Conservation (phyloP, 176 grass and related monocot genomes). For the Echinochloa phyllopogon region DNA sequence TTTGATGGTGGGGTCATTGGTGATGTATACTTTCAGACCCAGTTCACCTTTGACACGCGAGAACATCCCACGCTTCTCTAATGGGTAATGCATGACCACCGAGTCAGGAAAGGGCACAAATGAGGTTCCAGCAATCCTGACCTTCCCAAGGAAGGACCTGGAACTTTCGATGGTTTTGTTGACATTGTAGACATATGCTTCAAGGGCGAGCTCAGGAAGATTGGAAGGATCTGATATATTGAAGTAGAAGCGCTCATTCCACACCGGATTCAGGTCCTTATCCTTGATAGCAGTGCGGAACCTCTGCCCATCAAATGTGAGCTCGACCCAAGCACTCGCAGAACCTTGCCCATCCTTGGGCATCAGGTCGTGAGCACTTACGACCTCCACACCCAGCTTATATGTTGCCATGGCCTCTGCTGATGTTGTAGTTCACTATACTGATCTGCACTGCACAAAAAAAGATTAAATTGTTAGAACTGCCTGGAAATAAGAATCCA, state of each 20-base stretch:
- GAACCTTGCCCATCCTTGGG: constrained; percentile 95
- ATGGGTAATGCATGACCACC: constrained; percentile 81
- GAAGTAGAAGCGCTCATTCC: constrained; percentile 94
- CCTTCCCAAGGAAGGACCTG: constrained; percentile 90
- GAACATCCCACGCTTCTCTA: constrained; percentile 96
- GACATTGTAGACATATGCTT: constrained; percentile 90
- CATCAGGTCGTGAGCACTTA: constrained; percentile 93
- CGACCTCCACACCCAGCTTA: constrained; percentile 85
- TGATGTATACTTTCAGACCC: constrained; percentile 91
- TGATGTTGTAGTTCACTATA: background rate
- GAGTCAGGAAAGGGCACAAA: constrained; percentile 84
- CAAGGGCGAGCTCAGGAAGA: constrained; percentile 82
- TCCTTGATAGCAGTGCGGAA: constrained; percentile 87
- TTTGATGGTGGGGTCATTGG: constrained; percentile 80
- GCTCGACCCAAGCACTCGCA: constrained; percentile 79
- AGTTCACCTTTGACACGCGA: constrained; percentile 89
- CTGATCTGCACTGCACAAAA: background rate
- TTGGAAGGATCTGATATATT: constrained; percentile 69
- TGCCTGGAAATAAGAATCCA: background rate
- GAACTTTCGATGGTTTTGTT: constrained; percentile 51
- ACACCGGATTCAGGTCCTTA: constrained; percentile 82
- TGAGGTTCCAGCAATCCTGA: constrained; percentile 87
- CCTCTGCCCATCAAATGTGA: constrained; percentile 86
- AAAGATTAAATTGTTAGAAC: constrained; percentile 9
- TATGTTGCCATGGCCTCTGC: constrained; percentile 53